phyloP scores from a whole-genome alignment of 192 early-diverging fungal species.

The Gryganskiella cystojenkinii region DNA sequence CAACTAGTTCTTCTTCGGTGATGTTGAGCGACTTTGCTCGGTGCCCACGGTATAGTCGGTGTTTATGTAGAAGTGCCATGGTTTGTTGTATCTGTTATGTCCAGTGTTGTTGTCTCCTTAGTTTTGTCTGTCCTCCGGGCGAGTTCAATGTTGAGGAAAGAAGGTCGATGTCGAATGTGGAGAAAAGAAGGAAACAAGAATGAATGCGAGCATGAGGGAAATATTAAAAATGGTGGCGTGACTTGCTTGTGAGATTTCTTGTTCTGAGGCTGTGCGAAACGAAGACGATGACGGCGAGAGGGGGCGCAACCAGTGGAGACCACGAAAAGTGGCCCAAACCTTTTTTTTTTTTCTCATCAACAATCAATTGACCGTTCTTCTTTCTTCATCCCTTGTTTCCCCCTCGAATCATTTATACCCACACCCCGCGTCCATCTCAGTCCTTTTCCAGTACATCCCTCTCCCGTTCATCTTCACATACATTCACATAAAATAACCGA shows the following conservation, averaged over 20 bases:
- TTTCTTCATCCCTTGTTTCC: no score
- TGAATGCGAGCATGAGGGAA: neutral
- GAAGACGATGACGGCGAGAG: neutral
- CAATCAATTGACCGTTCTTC: no score
- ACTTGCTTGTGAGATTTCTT: neutral
- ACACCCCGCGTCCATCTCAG: no score
- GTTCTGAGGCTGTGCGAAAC: neutral
- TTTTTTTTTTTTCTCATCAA: neutral
- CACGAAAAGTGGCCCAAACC: no score
- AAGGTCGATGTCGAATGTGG: no score
- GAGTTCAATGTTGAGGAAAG: no score
- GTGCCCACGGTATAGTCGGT: constrained; percentile 59
- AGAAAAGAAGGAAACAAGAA: neutral
- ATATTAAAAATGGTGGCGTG: neutral
- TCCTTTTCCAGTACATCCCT: no score
- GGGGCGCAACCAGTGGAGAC: no score
- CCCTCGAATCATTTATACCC: no score
- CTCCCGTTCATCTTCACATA: neutral
- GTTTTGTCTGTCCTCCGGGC: no score
- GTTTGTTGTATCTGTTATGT: neutral
- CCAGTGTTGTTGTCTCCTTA: no score
- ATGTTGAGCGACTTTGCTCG: constrained; percentile 56
- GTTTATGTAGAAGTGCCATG: constrained; percentile 9
- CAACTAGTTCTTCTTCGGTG: constrained; percentile 59
- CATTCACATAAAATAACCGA: neutral